Evolutionary conservation across 2,329 filamentous ascomycete genomes (phyloP), one percentile per base, ranked within the genome.

Genomic region (Colletotrichum noveboracense): DNA sequence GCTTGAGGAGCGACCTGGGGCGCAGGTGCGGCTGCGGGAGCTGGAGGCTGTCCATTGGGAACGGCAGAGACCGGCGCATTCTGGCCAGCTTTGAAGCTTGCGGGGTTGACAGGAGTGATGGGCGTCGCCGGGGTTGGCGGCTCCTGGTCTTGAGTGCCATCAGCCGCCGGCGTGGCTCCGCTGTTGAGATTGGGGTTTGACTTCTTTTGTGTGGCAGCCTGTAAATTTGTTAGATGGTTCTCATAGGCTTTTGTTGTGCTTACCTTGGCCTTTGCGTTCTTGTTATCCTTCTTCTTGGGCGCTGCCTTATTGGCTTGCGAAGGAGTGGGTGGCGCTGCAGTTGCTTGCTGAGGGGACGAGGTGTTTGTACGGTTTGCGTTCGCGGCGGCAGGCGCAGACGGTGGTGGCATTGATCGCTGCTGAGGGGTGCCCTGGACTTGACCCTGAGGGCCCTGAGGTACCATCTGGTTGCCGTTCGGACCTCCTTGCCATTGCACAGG

Each of bases 261-360:
- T 90, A 94, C 93, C 92, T 95, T 95, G 73, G 86, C 88, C 84
- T 93, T 94, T 7, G 90, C 87, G 76, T 87, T 89, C 84, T 93
- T 93, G 7, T 86, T 87, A 36, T 92, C 91, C 87, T 95, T 94
- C 90, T 96, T 96, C 84, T 95, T 96, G 2, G 94, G 93, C 38
- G 91, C 92, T 6, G 93, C 85, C 87, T 96, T 96, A 81, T 92
- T 93, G 3, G 88, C 84, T 81, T 95, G 94, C 67, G 91, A 93
- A 2, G 95, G 95, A 6, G 95, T 97, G 2, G 94, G 94, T 1
- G 95, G 94, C 43, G 93, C 93, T 8, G 91, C 89, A 75, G 89
- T 91, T 77, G 89, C 89, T 78, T 91, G 89, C 79, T 93, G 92
- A 28, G 92, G 92, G 21, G 92, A 93, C 14, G 90, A 90, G 16